Evolutionary conservation across 257 asterid species (phyloP).

Genomic region (Cordia subcordata): DNA sequence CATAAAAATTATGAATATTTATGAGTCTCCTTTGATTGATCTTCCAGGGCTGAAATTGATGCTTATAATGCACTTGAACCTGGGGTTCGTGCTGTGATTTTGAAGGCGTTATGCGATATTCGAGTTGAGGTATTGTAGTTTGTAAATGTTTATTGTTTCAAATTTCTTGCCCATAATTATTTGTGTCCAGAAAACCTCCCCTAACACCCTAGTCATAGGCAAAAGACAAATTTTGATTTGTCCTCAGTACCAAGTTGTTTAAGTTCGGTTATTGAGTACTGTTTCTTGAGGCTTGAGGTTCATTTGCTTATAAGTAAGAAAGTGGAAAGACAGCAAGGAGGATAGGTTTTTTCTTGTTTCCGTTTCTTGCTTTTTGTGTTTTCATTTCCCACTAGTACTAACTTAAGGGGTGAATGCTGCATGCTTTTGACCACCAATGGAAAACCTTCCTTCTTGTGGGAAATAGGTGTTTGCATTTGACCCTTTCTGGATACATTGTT

Average conservation of each 20-base stretch:
- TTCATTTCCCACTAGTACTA: no score
- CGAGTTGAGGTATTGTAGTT: conserved; percentile 83
- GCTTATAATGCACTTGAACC: conserved; percentile 77
- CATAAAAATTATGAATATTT: conserved; percentile 5
- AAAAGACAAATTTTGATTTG: no score
- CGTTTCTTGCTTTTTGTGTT: no score
- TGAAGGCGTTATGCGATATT: conserved; percentile 96
- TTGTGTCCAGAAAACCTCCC: background rate
- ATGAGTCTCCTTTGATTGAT: conserved; percentile 13
- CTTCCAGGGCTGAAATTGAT: conserved; percentile 79
- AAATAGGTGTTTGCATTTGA: background rate
- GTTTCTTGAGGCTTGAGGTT: no score
- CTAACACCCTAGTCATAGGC: background rate
- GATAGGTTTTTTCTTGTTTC: no score
- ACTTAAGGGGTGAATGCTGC: no score
- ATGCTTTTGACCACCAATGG: no score
- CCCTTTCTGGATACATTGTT: background rate
- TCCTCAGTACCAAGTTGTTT: no score
- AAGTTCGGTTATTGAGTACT: no score
- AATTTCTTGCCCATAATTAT: background rate
- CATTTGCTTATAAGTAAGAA: no score
- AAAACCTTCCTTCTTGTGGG: no score
- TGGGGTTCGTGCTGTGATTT: conserved; percentile 79
- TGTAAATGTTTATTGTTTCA: conserved; percentile 3
- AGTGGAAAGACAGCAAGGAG: no score